Evolutionary conservation across 164 flowering plant species (phyloP), one percentile per base, ranked within the genome.

Genomic region (Platanus orientalis): DNA sequence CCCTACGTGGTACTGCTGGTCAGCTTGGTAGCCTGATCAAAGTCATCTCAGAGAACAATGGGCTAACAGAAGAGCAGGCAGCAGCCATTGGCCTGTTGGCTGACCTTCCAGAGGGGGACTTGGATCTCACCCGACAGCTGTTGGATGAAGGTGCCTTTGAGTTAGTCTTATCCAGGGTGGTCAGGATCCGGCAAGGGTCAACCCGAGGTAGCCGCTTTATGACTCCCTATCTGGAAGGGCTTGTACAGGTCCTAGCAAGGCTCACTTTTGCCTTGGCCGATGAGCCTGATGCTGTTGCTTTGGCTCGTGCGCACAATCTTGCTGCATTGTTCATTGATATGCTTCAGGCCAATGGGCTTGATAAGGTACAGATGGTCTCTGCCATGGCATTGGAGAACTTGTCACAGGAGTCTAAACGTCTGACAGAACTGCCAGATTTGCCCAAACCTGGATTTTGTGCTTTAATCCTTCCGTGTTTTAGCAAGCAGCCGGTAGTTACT

Each of bases 151-250:
- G 86, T 32, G 88, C 84, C 32, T 94, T 94, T 53, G 69, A 75
- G 71, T 57, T 75, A 47, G 69, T 87, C 68, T 68, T 78, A 51
- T 70, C 84, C 5, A 73, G 79, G 66, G 70, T 94, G 11, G 21
- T 65, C 4, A 71, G 65, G 47, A 81, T 89, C 32, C 78, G 83
- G 36, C 91, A 79, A 60, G 96, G 96, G 58, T 87, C 78, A 70
- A 80, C 74, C n/a, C 81, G 84, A 61, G 88, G 94, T 28, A 60
- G 65, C 56, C 92, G 97, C 9, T 92, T 84, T 65, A 60, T 88
- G 76, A 89, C 92, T 11, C 92, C 96, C 26, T 89, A 85, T 71
- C 73, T 80, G 4, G 97, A 86, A 78, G 99, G 97, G 61, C 92
- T 94, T 25, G 97, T 91, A 5, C 73, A 69, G 23, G 79, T 90